Evolutionary conservation across 208 protist species (phyloP).

Genomic region (Crithidia bombi): DNA sequence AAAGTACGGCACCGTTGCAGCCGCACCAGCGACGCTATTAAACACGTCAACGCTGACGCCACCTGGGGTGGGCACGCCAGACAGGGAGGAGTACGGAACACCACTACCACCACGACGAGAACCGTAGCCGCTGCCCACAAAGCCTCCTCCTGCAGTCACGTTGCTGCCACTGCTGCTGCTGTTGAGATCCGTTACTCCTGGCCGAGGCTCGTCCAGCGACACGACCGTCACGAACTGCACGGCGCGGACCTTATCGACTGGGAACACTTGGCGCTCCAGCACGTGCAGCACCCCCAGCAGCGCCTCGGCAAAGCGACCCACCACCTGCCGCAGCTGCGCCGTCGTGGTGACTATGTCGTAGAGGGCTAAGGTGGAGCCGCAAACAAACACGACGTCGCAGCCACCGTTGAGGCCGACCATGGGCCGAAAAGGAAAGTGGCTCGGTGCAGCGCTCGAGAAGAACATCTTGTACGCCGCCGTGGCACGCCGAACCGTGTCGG

Average conservation of each 20-base stretch:
- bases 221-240: conserved; percentile 81
- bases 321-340: conserved; percentile 49
- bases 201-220: conserved; percentile 61
- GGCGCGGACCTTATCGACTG: conserved; percentile 57
- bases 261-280: conserved; percentile 66
- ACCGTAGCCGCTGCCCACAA: background rate
- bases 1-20: conserved; percentile 62
- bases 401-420: conserved; percentile 77
- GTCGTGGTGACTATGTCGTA: conserved; percentile 77
- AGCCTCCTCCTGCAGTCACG: background rate
- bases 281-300: conserved; percentile 81
- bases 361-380: conserved; percentile 62
- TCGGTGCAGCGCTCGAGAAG: conserved; percentile 59
- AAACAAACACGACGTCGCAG: conserved; percentile 81
- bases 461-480: conserved; percentile 75
- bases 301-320: conserved; percentile 72
- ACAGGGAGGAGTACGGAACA: background rate
- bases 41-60: conserved; percentile 31
- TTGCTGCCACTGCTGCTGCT: background rate
- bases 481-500: conserved; percentile 75
- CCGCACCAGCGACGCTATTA: conserved; percentile 10
- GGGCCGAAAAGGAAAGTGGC: conserved; percentile 74
- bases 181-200: conserved; percentile 3
- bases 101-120: background rate
- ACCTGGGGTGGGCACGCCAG: background rate